Evolutionary conservation across 208 protist genomes (phyloP).

Genomic region (Acanthamoeba sp.): DNA sequence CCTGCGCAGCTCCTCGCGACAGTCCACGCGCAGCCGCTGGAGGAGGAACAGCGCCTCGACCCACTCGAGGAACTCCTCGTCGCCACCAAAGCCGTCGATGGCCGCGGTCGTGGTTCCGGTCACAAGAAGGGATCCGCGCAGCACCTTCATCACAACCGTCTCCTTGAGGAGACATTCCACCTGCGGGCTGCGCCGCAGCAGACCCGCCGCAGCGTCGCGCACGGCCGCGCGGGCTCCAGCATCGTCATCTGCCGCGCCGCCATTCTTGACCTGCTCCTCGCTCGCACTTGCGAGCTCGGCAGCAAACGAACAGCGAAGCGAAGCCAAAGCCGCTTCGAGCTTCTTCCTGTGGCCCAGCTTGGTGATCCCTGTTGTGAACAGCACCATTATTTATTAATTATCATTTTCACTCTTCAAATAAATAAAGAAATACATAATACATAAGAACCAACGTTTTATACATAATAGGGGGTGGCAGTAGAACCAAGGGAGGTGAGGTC

Average conservation of each 20-base stretch:
- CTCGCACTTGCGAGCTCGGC: too few relatives aligned
- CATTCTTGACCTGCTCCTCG: too few relatives aligned
- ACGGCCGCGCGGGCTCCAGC: not conserved
- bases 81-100: not conserved
- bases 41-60: not conserved
- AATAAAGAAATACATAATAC: not conserved
- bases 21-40: not conserved
- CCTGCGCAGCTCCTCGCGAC: not conserved
- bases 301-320: not conserved
- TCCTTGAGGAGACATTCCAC: not conserved
- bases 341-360: not conserved
- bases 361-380: too few relatives aligned
- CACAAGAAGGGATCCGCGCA: not conserved
- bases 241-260: not conserved
- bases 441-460: not conserved
- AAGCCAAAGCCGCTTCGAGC: not conserved
- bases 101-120: too few relatives aligned
- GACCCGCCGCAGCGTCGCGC: too few relatives aligned
- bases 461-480: not conserved
- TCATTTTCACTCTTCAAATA: not conserved
- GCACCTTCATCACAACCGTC: not conserved
- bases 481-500: not conserved
- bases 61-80: not conserved
- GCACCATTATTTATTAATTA: too few relatives aligned
- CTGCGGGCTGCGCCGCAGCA: not conserved